Base-by-base conservation (phyloP, 78 protist species). In the Bigelowiella natans region DNA sequence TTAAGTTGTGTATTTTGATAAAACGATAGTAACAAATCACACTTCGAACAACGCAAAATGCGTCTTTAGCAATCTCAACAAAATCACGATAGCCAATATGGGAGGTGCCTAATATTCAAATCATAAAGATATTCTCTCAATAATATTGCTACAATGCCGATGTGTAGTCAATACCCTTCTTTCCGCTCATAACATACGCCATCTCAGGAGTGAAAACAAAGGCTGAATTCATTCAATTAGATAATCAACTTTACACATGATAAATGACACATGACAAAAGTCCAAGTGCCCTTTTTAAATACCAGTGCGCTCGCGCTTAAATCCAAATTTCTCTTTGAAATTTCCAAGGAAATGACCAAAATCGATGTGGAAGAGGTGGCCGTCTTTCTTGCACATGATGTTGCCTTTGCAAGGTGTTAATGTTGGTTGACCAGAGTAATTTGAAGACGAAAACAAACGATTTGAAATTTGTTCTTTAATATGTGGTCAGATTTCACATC, bases 271-370 rank as follows among this genome's bases (percentile, higher is more conserved):
- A n/a, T n/a, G n/a, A n/a, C n/a, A n/a, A n/a, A n/a, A n/a, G n/a
- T n/a, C n/a, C n/a, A n/a, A n/a, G n/a, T n/a, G n/a, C n/a, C n/a
- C n/a, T n/a, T n/a, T n/a, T n/a, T n/a, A 51, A 51, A 26, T 51
- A 51, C 73, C 73, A 11, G 97, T 94, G 28, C 96, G 91, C 90
- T 98, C 99, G 7, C 99, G 90, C 88, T 94, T 95, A 92, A 7
- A 63, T 86, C 97, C 98, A 36, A 88, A 85, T 82, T 63, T 88
- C 36, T 39, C 38, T 82, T 92, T 95, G 85, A 90, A 82, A 82
- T 97, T 51, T 51, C 73, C 97, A 31, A 97, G 90, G 39, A 97
- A 95, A 63, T 94, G 95, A 18, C 97, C 97, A 91, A 95, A 96
- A 89, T 97, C 97, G 85, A 97, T 97, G 92, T 96, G 98, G 39